Conservation (phyloP, 495 filamentous ascomycete species). For the Penicillium parvum region DNA sequence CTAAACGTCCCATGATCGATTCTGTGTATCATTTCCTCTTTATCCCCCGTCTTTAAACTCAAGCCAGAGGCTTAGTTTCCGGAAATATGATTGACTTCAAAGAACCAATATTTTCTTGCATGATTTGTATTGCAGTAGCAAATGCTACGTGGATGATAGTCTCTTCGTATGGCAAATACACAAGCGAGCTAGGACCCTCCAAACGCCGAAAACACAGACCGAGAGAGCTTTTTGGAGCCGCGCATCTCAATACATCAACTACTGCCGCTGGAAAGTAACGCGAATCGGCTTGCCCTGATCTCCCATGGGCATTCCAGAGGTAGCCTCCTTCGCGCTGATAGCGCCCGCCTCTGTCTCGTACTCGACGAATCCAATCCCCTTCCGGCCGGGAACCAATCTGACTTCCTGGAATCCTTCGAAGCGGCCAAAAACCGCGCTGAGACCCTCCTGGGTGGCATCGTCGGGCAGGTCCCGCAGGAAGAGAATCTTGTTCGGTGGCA, state of each 20-base stretch:
- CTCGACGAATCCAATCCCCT: slow-evolving; percentile 93
- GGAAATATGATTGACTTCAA: slow-evolving; percentile 7
- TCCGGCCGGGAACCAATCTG: slow-evolving; percentile 77
- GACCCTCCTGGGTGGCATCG: slow-evolving; percentile 72
- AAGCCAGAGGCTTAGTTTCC: slow-evolving; percentile 8
- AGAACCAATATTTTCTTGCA: background rate
- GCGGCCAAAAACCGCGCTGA: slow-evolving; percentile 75
- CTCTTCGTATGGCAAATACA: slow-evolving; percentile 22
- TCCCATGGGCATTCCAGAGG: slow-evolving; percentile 81
- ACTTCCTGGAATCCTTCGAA: slow-evolving; percentile 97
- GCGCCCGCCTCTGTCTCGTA: slow-evolving; percentile 87
- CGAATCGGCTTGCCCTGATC: slow-evolving; percentile 64
- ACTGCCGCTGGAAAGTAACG: slow-evolving; percentile 92
- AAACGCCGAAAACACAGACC: slow-evolving; percentile 31
- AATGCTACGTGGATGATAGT: slow-evolving; percentile 1
- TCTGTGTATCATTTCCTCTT: slow-evolving; percentile 20
- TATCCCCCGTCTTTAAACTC: background rate
- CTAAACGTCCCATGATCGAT: slow-evolving; percentile 16
- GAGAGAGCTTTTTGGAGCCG: slow-evolving; percentile 15
- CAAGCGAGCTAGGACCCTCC: slow-evolving; percentile 21
- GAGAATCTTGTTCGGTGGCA: slow-evolving; percentile 96
- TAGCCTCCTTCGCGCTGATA: slow-evolving; percentile 92
- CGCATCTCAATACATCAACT: slow-evolving; percentile 14
- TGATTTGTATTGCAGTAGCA: background rate
- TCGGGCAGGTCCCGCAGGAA: slow-evolving; percentile 93